These are phyloP conservation scores for Oryza rufipogon DNA, from an alignment of 176 grass and related monocot genomes.

Conservation along the genomic window DNA sequence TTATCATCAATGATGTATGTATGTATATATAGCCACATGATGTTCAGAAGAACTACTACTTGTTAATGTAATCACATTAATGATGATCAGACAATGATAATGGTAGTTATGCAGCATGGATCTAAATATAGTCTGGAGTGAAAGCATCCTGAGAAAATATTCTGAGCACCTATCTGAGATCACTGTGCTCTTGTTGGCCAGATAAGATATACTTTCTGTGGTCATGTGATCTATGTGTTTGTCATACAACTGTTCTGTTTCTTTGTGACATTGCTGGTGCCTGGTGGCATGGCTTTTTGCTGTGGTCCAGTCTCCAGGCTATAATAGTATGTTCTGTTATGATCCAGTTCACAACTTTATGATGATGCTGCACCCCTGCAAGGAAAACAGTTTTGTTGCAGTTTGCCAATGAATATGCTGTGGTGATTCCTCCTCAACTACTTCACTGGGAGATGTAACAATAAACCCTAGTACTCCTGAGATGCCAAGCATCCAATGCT, in stretches of 20 bases:
- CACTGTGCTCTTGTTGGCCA: conserved; percentile 34
- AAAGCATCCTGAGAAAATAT: neutral
- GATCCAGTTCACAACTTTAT: conserved; percentile 25
- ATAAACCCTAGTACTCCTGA: neutral
- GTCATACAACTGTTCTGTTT: conserved; percentile 34
- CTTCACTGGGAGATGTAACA: neutral
- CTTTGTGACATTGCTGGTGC: neutral
- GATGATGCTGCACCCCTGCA: neutral
- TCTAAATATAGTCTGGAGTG: conserved; percentile 10
- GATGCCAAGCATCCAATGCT: neutral
- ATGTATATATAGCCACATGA: neutral
- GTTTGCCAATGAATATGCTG: conserved; percentile 1
- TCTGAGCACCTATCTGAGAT: conserved; percentile 5
- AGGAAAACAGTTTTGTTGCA: neutral
- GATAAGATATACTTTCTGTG: conserved; percentile 30
- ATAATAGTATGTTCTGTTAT: conserved; percentile 27
- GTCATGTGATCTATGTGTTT: conserved; percentile 30
- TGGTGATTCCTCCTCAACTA: neutral
- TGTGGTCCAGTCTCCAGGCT: conserved; percentile 41
- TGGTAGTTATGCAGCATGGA: neutral
- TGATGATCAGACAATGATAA: neutral
- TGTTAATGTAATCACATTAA: conserved; percentile 2
- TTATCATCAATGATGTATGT: neutral
- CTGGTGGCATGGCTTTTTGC: neutral
- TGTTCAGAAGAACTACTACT: neutral